Evolutionary conservation across 2,329 filamentous ascomycete genomes (phyloP).

Genomic region (Penicillium sp.): DNA sequence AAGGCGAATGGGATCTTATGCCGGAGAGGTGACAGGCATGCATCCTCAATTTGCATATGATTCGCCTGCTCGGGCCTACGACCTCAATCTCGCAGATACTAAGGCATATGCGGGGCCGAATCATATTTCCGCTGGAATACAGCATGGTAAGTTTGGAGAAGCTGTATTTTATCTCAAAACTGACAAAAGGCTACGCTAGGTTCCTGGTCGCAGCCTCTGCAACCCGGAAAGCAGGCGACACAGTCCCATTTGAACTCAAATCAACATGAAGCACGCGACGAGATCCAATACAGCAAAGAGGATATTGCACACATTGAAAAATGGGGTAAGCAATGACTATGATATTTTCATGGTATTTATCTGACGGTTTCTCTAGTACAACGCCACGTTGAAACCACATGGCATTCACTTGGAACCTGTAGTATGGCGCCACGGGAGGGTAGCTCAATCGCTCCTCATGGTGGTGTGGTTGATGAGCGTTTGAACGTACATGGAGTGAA

Average conservation of each 20-base stretch:
- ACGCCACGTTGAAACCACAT: slow-evolving; percentile 76
- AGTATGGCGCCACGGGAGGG: slow-evolving; percentile 77
- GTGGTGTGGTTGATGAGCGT: slow-evolving; percentile 73
- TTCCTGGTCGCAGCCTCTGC: slow-evolving; percentile 67
- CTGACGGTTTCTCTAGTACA: slow-evolving; percentile 50
- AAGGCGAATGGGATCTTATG: slow-evolving; percentile 75
- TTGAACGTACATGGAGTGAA: slow-evolving; percentile 78
- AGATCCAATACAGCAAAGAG: slow-evolving; percentile 67
- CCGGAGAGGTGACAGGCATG: slow-evolving; percentile 68
- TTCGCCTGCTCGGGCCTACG: slow-evolving; percentile 69
- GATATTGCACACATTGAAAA: slow-evolving; percentile 66
- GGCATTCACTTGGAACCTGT: slow-evolving; percentile 71
- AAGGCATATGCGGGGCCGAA: slow-evolving; percentile 75
- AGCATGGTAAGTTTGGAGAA: slow-evolving; percentile 59
- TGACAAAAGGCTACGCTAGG: slow-evolving; percentile 21
- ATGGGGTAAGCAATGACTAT: slow-evolving; percentile 44
- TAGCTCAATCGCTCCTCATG: slow-evolving; percentile 77
- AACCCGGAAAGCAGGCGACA: slow-evolving; percentile 57
- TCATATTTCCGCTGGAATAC: slow-evolving; percentile 71
- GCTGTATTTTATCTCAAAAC: background rate
- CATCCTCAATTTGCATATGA: slow-evolving; percentile 76
- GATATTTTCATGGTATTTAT: background rate
- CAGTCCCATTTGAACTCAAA: slow-evolving; percentile 66
- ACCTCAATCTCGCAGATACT: slow-evolving; percentile 76
- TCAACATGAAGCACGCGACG: slow-evolving; percentile 61